A percentile compares a stretch with the other conserved stretches of the same genome.
These are phyloP conservation scores for Ensete ventricosum DNA, from an alignment of 176 grass and related monocot species.

Conservation along the genomic window DNA sequence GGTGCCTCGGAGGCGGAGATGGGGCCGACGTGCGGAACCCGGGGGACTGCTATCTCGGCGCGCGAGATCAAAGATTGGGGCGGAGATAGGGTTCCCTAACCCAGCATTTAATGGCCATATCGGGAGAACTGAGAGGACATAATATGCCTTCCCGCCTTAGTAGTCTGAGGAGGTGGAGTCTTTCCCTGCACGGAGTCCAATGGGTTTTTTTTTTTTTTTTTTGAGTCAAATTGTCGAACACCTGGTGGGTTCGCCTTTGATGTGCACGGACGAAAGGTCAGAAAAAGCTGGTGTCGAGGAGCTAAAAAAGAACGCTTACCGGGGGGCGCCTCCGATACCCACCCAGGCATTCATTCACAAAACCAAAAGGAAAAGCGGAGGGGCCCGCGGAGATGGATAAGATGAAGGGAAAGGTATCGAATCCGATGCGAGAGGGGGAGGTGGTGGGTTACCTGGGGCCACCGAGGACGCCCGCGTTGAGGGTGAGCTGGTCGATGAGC, in stretches of 20 bases:
- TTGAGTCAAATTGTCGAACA: background rate
- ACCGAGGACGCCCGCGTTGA: slow-evolving; percentile 77
- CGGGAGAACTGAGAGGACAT: too few relatives aligned
- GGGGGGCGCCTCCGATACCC: background rate
- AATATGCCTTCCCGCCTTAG: too few relatives aligned
- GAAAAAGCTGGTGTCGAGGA: background rate
- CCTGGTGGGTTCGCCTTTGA: background rate
- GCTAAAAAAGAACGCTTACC: background rate
- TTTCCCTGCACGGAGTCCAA: background rate
- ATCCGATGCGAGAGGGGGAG: background rate
- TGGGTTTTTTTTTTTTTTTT: background rate
- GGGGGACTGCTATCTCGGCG: background rate
- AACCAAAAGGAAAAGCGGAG: background rate
- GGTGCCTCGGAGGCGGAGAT: background rate
- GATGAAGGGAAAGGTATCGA: background rate
- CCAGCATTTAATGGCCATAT: too few relatives aligned
- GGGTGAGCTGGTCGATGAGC: slow-evolving; percentile 77
- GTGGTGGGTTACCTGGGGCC: slow-evolving; percentile 40
- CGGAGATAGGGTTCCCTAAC: too few relatives aligned
- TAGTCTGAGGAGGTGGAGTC: background rate
- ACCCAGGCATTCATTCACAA: background rate
- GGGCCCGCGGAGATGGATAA: background rate
- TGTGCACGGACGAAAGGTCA: background rate
- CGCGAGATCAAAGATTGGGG: too few relatives aligned
- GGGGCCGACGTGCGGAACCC: background rate